Percentiles rank a stretch among this genome's conserved stretches.
These are phyloP conservation scores for Saturnispora gosingensis DNA, from an alignment of 805 yeast genomes.

Conservation along the genomic window DNA sequence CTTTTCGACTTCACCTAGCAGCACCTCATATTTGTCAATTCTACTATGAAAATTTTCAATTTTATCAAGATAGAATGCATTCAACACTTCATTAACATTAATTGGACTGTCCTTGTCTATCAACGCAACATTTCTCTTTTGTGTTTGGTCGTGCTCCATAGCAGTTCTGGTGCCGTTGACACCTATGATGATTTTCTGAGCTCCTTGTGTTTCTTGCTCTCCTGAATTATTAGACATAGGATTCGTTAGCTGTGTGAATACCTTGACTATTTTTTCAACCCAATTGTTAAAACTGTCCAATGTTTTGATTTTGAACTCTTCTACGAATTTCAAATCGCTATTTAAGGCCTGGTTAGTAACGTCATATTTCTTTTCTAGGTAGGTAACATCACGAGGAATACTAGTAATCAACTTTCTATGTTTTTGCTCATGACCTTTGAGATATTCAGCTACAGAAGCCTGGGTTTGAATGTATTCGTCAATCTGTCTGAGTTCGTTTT, in stretches of 20 bases:
- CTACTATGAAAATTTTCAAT: slow-evolving; percentile 34
- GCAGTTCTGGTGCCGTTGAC: slow-evolving; percentile 25
- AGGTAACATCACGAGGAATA: slow-evolving; percentile 64
- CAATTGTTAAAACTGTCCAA: slow-evolving; percentile 30
- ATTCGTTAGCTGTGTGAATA: slow-evolving; percentile 29
- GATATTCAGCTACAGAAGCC: slow-evolving; percentile 59
- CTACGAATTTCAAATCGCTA: slow-evolving; percentile 38
- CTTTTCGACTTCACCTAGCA: slow-evolving; percentile 48
- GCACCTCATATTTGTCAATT: slow-evolving; percentile 39
- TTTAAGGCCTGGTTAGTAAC: slow-evolving; percentile 57
- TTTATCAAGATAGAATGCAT: slow-evolving; percentile 40
- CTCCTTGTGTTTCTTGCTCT: slow-evolving; percentile 18
- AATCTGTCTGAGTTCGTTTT: slow-evolving; percentile 57
- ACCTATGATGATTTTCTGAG: slow-evolving; percentile 23
- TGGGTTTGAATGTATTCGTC: slow-evolving; percentile 68
- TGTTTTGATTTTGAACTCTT: slow-evolving; percentile 33
- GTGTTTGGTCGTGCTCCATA: slow-evolving; percentile 16
- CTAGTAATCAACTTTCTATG: slow-evolving; percentile 59
- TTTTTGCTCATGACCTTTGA: slow-evolving; percentile 50
- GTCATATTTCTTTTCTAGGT: slow-evolving; percentile 49
- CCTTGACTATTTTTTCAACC: slow-evolving; percentile 31
- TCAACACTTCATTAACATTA: slow-evolving; percentile 43
- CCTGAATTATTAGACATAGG: slow-evolving; percentile 23
- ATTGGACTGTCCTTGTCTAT: slow-evolving; percentile 28
- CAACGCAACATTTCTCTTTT: slow-evolving; percentile 28